Base-by-base conservation (phyloP, 768 basidiomycete species). In the Calocybe indica region DNA sequence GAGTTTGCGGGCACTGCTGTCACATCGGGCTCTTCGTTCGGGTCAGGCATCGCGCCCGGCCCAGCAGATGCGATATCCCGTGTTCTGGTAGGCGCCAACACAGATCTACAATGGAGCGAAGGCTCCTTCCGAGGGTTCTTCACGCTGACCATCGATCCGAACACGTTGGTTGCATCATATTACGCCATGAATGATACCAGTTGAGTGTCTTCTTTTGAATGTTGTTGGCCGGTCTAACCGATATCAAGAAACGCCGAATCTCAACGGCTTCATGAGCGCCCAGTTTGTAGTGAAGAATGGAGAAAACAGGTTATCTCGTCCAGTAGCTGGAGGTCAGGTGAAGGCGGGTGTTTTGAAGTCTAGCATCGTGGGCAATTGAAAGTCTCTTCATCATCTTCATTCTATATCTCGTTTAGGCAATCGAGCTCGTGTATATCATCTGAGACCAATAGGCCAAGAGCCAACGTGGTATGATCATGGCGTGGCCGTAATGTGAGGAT, bases 1-100 rank as follows among this genome's bases (percentile, higher is more conserved):
- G 80, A 83, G 62, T 81, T 81, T 52, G 79, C 79, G 9, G 80
- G 81, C 1, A 79, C 80, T 0, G 78, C 77, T 0, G 81, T 83
- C 9, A 74, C 78, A 0, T 79, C 77, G 1, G 56, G 56, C 5
- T 76, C 76, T 10, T 51, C 74, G 5, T 78, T 80, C 52, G 74
- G 76, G 10, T 49, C 61, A 7, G 62, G 62, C 14, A 67, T 74
- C 42, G 46, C 58, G 7, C 72, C 74, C 11, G 61, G 53, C 5
- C 61, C 62, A 6, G 71, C 74, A 12, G 64, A 76, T 49, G 52
- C 57, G 7, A 61, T 69, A 11, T 75, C 74, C 5, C 50, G 55
- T 11, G 40, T 50, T 10, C 58, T 73, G 29, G 71, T 78, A 9
- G 60, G 53, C 11, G 58, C 56, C 15, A 80, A 79, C 61, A 51